These are phyloP conservation scores for Eutypella sp. DNA, from an alignment of 2,329 filamentous ascomycete genomes.

Conservation along the genomic window DNA sequence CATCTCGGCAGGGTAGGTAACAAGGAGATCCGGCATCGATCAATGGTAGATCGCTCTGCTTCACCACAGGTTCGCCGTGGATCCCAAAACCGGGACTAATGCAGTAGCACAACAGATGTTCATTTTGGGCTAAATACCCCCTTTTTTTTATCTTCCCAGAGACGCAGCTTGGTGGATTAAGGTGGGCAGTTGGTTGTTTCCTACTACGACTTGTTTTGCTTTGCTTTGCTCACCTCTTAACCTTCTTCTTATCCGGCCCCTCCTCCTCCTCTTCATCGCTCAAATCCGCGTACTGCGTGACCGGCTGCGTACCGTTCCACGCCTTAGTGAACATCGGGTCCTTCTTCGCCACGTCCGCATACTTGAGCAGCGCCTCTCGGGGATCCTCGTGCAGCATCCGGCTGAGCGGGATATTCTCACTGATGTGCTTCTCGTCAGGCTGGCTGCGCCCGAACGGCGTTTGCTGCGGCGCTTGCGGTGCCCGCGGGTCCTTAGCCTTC, in stretches of 20 bases:
- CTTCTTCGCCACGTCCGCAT: constrained; percentile 86
- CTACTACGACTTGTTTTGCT: no score
- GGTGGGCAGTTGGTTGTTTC: no score
- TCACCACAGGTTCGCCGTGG: no score
- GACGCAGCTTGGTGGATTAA: no score
- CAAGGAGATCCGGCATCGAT: no score
- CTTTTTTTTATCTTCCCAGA: no score
- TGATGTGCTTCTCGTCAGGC: constrained; percentile 85
- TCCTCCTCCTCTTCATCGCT: constrained; percentile 77
- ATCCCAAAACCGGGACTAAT: no score
- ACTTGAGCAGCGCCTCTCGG: constrained; percentile 87
- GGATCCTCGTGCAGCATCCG: constrained; percentile 96
- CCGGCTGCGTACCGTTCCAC: constrained; percentile 87
- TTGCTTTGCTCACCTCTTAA: constrained; percentile 41
- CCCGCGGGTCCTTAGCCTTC: constrained; percentile 68
- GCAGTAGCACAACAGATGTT: no score
- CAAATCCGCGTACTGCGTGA: constrained; percentile 83
- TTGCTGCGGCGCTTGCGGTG: constrained; percentile 77
- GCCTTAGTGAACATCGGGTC: constrained; percentile 93
- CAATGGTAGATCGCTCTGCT: no score
- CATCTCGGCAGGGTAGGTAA: no score
- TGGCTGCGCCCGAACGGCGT: constrained; percentile 90
- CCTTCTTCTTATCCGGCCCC: constrained; percentile 61
- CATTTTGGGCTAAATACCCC: no score
- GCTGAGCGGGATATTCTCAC: constrained; percentile 81